Percentiles rank a stretch among this genome's conserved stretches.
These are phyloP conservation scores for Babesia bigemina DNA, from an alignment of 169 alveolate genomes.

Conservation along the genomic window DNA sequence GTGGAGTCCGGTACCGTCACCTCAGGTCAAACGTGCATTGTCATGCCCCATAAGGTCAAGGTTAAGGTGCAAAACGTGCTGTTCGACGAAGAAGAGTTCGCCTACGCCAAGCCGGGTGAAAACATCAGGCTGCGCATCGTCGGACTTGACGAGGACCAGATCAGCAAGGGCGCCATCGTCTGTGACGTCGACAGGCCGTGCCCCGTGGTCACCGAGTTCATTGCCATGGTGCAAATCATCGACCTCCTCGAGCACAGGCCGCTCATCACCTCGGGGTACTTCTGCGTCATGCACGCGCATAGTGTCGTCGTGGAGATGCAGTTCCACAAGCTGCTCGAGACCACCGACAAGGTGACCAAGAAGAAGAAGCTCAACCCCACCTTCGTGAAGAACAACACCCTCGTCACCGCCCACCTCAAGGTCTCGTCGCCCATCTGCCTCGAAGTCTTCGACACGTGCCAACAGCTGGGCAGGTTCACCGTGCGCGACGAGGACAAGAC, in stretches of 20 bases:
- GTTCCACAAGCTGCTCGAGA: slow-evolving; percentile 76
- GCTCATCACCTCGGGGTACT: slow-evolving; percentile 93
- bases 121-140: slow-evolving; percentile 82
- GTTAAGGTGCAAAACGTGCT: slow-evolving; percentile 83
- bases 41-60: slow-evolving; percentile 88
- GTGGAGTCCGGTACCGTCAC: slow-evolving; percentile 85
- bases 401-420: slow-evolving; percentile 82
- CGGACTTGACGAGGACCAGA: slow-evolving; percentile 91
- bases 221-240: slow-evolving; percentile 88
- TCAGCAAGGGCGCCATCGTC: slow-evolving; percentile 94
- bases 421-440: slow-evolving; percentile 86
- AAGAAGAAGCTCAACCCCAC: slow-evolving; percentile 82
- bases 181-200: slow-evolving; percentile 90
- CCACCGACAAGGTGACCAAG: slow-evolving; percentile 77
- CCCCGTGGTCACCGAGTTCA: slow-evolving; percentile 88
- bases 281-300: slow-evolving; percentile 88
- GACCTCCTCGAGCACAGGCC: slow-evolving; percentile 93
- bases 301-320: slow-evolving; percentile 86
- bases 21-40: slow-evolving; percentile 79
- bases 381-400: slow-evolving; percentile 80
- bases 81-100: slow-evolving; percentile 87
- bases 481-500: slow-evolving; percentile 95
- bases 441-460: slow-evolving; percentile 87
- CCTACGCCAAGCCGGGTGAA: slow-evolving; percentile 91
- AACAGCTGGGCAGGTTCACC: slow-evolving; percentile 94